Conservation (phyloP, 257 asterid species). For the Solanum pennellii region DNA sequence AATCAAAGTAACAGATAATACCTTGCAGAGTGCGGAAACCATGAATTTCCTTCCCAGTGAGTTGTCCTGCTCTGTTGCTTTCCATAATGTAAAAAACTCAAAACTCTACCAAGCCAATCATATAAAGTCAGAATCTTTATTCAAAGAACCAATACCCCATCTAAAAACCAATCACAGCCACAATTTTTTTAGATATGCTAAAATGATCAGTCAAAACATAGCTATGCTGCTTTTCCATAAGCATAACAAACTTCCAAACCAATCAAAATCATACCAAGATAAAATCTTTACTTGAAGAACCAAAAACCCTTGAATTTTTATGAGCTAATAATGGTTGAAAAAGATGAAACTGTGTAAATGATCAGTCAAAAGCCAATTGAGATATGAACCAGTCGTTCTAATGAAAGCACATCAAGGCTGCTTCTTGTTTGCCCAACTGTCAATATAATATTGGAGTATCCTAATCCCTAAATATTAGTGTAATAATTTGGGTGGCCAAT, state of each 20-base stretch:
- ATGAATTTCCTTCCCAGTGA: conserved; percentile 72
- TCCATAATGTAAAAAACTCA: conserved; percentile 28
- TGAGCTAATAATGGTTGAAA: neutral
- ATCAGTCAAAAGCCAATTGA: neutral
- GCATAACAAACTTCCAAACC: neutral
- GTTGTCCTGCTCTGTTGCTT: conserved; percentile 21
- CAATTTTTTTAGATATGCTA: neutral
- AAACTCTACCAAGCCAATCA: neutral
- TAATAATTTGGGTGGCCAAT: neutral
- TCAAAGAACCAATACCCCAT: neutral
- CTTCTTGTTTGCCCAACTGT: neutral
- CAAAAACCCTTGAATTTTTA: neutral
- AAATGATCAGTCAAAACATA: neutral
- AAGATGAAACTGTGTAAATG: neutral
- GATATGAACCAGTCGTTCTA: neutral
- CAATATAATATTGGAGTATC: neutral
- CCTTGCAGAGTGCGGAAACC: conserved; percentile 83
- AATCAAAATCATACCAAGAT: neutral
- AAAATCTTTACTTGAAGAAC: neutral
- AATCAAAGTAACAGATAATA: conserved; percentile 6
- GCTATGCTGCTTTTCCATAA: neutral
- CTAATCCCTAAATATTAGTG: neutral
- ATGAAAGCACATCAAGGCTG: neutral
- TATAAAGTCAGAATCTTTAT: neutral
- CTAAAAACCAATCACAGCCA: neutral